Evolutionary conservation across 768 basidiomycete genomes (phyloP).

Genomic region (Tephrocybe sp.): DNA sequence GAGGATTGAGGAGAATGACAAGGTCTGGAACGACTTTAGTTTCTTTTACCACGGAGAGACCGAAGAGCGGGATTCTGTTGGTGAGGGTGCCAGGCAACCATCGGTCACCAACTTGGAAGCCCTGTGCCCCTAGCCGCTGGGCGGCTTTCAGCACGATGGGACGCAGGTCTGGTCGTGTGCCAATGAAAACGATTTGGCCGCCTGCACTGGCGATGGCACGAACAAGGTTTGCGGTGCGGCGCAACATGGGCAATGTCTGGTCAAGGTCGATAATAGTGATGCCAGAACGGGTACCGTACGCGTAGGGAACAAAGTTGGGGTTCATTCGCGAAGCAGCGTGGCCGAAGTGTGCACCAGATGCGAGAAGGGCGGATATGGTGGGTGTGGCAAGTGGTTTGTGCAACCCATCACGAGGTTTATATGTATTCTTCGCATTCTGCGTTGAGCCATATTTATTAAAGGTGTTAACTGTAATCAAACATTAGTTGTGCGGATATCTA

Average conservation of each 20-base stretch:
- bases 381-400: constrained; percentile 67
- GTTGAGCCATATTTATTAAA: constrained; percentile 79
- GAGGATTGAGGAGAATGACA: constrained; percentile 88
- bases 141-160: constrained; percentile 78
- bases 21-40: constrained; percentile 79
- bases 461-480: constrained; percentile 47
- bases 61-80: constrained; percentile 76
- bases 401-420: constrained; percentile 70
- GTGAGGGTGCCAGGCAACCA: constrained; percentile 98
- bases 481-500: constrained; percentile 2
- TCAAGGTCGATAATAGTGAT: constrained; percentile 95
- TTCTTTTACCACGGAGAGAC: constrained; percentile 49
- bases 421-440: constrained; percentile 64
- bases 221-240: constrained; percentile 86
- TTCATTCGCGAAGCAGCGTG: constrained; percentile 84
- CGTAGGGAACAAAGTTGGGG: constrained; percentile 87
- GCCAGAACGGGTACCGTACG: constrained; percentile 88
- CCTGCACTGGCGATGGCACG: constrained; percentile 78
- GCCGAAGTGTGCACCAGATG: constrained; percentile 92
- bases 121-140: constrained; percentile 74
- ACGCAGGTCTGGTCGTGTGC: constrained; percentile 79
- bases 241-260: constrained; percentile 87
- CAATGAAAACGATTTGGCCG: constrained; percentile 88
- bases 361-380: constrained; percentile 87
- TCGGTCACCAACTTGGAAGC: constrained; percentile 80